phyloP scores from a whole-genome alignment of 1,139 yeast species.

The Blastobotrys aristatus region DNA sequence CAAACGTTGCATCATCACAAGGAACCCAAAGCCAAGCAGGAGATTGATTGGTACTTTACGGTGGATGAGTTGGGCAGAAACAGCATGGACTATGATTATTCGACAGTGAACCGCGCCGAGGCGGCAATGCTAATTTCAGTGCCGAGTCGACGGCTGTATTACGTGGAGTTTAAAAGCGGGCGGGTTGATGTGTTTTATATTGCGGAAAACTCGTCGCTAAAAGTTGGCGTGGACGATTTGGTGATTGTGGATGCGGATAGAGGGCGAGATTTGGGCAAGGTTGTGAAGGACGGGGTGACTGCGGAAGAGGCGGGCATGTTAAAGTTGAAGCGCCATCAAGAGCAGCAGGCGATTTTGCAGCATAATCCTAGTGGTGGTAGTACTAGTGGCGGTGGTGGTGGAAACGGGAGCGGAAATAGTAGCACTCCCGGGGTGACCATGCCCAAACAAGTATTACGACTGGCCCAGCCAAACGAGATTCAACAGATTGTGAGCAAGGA shows the following conservation, averaged over 20 bases:
- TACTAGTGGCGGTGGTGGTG: neutral
- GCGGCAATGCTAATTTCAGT: slow-evolving; percentile 23
- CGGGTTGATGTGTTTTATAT: slow-evolving; percentile 77
- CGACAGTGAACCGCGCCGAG: slow-evolving; percentile 9
- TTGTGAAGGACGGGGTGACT: slow-evolving; percentile 60
- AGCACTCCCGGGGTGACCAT: slow-evolving; percentile 38
- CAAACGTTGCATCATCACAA: neutral
- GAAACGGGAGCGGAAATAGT: slow-evolving; percentile 22
- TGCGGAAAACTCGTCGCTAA: slow-evolving; percentile 48
- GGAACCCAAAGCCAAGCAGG: slow-evolving; percentile 6
- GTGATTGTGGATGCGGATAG: slow-evolving; percentile 98
- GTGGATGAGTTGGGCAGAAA: slow-evolving; percentile 26
- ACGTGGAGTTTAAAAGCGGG: slow-evolving; percentile 84
- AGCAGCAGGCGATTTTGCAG: slow-evolving; percentile 59
- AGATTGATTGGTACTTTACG: slow-evolving; percentile 23
- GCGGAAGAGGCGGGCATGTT: slow-evolving; percentile 76
- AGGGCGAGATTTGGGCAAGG: slow-evolving; percentile 84
- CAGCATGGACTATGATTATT: slow-evolving; percentile 12
- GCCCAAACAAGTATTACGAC: slow-evolving; percentile 72
- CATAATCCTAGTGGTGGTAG: slow-evolving; percentile 26
- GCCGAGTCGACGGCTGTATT: slow-evolving; percentile 42
- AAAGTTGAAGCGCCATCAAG: slow-evolving; percentile 74
- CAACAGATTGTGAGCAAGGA: slow-evolving; percentile 54
- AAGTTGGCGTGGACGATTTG: slow-evolving; percentile 62
- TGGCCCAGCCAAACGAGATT: slow-evolving; percentile 60